Conservation (phyloP, 441 rosid species). For the Populus tomentosa region DNA sequence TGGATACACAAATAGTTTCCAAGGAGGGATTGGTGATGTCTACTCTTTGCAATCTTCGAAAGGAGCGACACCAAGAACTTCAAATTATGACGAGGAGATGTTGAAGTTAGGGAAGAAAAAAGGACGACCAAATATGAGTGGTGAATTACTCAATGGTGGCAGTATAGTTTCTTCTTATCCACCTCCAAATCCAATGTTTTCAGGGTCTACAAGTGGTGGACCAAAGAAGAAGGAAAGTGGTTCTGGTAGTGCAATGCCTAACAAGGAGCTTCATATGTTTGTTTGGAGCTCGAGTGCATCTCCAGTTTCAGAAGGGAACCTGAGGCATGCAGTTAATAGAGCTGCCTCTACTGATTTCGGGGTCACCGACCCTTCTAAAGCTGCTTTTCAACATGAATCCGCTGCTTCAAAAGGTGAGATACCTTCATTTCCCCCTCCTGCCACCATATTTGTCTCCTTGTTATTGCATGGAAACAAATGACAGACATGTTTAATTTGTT, state of each 20-base stretch:
- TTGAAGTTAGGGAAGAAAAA: conserved; percentile 48
- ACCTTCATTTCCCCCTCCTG: background rate
- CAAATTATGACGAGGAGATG: conserved; percentile 81
- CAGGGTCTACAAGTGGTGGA: conserved; percentile 48
- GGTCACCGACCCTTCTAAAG: conserved; percentile 30
- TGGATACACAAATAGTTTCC: conserved; percentile 54
- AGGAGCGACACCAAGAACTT: conserved; percentile 67
- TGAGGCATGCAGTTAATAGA: conserved; percentile 50
- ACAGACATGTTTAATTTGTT: background rate
- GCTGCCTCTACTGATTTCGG: conserved; percentile 53
- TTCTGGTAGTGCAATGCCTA: conserved; percentile 10
- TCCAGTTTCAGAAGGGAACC: conserved; percentile 71
- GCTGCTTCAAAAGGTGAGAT: conserved; percentile 58
- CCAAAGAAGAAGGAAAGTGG: conserved; percentile 48
- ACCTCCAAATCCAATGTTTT: conserved; percentile 75
- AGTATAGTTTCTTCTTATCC: conserved; percentile 45
- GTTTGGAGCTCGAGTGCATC: conserved; percentile 91
- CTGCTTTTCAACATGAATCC: conserved; percentile 38
- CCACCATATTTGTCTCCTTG: background rate
- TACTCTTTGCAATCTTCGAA: conserved; percentile 73
- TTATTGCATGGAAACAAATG: background rate
- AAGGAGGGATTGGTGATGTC: conserved; percentile 48
- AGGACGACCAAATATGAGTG: conserved; percentile 70
- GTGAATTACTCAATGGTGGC: conserved; percentile 56
- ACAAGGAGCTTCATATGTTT: conserved; percentile 78